phyloP scores from a whole-genome alignment of 305 asterid species.

The Fraxinus floribunda region DNA sequence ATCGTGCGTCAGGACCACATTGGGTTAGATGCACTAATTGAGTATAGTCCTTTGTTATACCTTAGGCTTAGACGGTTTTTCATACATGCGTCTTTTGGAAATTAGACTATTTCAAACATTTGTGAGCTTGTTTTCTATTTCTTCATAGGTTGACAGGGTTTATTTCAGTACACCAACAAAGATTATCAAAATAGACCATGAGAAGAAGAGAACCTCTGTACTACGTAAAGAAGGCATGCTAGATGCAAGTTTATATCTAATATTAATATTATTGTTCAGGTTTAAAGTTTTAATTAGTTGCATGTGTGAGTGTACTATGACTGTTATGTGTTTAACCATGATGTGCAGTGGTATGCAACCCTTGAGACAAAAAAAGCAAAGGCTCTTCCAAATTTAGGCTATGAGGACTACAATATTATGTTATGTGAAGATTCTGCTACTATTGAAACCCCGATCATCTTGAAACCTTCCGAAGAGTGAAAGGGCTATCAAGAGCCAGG shows the following conservation, averaged over 20 bases:
- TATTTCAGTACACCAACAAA: constrained; percentile 78
- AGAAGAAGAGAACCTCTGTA: constrained; percentile 80
- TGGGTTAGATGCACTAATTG: constrained; percentile 22
- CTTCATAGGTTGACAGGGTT: constrained; percentile 66
- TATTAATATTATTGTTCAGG: constrained; percentile 6
- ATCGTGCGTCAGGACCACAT: constrained; percentile 3
- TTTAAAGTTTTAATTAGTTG: constrained; percentile 11
- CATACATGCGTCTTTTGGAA: constrained; percentile 4
- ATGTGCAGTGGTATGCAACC: constrained; percentile 78
- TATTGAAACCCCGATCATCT: constrained; percentile 55
- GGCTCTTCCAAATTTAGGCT: constrained; percentile 69
- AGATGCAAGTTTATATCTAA: constrained; percentile 61
- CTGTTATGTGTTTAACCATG: constrained; percentile 18
- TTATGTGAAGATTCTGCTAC: constrained; percentile 75
- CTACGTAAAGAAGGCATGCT: constrained; percentile 84
- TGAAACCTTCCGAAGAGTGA: constrained; percentile 92
- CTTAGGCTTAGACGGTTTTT: constrained; percentile 7
- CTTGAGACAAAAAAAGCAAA: constrained; percentile 84
- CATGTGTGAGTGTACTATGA: constrained; percentile 9
- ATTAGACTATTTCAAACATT: not conserved
- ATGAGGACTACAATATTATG: constrained; percentile 74
- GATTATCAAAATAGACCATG: constrained; percentile 88
- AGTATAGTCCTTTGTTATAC: not conserved
- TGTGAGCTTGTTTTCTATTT: constrained; percentile 18
- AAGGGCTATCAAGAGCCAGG: constrained; percentile 70